Evolutionary conservation across 768 basidiomycete genomes (phyloP), one percentile per base, ranked within the genome.

Genomic region (Brasilioporus rufonigricans): DNA sequence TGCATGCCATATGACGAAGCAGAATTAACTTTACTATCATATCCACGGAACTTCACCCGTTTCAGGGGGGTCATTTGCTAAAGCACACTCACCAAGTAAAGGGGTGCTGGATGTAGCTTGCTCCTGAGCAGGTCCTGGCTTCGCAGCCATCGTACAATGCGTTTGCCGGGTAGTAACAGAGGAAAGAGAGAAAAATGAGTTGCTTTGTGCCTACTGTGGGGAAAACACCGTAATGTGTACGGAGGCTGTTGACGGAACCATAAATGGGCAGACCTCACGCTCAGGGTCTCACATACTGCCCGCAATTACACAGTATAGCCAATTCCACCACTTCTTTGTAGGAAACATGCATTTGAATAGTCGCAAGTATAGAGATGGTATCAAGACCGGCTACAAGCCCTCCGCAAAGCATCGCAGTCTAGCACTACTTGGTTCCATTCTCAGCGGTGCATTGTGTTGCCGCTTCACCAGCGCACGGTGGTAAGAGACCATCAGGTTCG

Each of bases 401-500:
- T 21, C 31, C 9, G 33, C 32, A 49, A 32, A n/a, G 21, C 23
- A 31, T 14, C 23, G 1, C n/a, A 29, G 8, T 16, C 48, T 57
- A 63, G 43, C 57, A 54, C 39, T 67, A 70, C 7, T 0, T 66
- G 19, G 82, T 85, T 5, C 86, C 86, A 61, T 88, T 80, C 73
- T 83, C 65, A 52, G 75, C 77, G 35, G 73, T 84, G 65, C 86
- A 88, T 71, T 81, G 81, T 23, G 76, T 71, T 53, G 64, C 65
- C 26, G 73, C 75, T 32, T 60, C 44, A 43, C 70, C 70, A 56
- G 77, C 78, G 62, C 87, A 88, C 18, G 74, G 76, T 1, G 85
- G 86, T 55, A 70, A 69, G 2, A 79, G 73, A 12, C 79, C 84
- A 33, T 58, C 70, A n/a, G 87, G 86, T 66, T 88, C 87, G 49